Evolutionary conservation across 495 filamentous ascomycete species (phyloP).

Genomic region (Apiosordaria backusii): DNA sequence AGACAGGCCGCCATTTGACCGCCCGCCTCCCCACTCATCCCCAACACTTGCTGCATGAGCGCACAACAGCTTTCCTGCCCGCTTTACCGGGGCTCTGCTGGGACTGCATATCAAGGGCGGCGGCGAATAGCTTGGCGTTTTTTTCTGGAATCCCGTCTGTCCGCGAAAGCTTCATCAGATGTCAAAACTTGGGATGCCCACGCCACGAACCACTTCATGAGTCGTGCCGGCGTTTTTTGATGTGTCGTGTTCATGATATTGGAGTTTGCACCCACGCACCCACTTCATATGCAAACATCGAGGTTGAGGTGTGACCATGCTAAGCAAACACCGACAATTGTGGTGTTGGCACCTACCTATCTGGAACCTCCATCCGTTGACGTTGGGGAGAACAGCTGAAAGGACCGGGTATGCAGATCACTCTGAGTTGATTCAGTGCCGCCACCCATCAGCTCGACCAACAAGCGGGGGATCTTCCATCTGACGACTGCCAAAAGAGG

Average conservation of each 20-base stretch:
- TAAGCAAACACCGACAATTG: no score
- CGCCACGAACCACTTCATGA: background rate
- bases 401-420: no score
- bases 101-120: constrained; percentile 2
- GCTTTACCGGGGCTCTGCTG: constrained; percentile 16
- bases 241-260: no score
- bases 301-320: background rate
- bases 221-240: background rate
- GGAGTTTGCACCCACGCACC: background rate
- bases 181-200: background rate
- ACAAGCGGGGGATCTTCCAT: background rate
- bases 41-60: constrained; percentile 24
- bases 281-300: background rate
- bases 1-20: constrained; percentile 7
- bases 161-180: background rate
- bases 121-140: constrained; percentile 14
- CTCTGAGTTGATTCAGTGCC: background rate
- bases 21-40: constrained; percentile 19
- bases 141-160: background rate
- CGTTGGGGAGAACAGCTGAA: no score
- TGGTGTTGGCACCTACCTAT: no score
- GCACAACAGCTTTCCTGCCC: constrained; percentile 14
- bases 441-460: background rate
- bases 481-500: background rate
- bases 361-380: no score